phyloP scores from a whole-genome alignment of 164 flowering plant species.

The Tetrastigma voinierianum region DNA sequence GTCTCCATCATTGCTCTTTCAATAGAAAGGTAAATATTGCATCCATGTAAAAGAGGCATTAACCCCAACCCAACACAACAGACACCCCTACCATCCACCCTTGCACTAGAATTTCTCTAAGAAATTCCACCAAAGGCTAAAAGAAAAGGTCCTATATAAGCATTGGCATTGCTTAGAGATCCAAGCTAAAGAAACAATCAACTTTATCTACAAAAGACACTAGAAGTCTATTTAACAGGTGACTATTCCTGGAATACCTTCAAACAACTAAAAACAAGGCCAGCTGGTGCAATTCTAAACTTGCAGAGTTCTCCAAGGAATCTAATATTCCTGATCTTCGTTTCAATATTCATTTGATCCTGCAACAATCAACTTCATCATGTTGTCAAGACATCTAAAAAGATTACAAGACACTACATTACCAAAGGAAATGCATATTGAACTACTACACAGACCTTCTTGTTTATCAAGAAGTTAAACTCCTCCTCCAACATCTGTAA shows the following conservation, averaged over 20 bases:
- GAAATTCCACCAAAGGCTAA: neutral
- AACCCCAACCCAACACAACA: too few relatives aligned
- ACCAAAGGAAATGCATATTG: neutral
- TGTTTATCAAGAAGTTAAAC: conserved; percentile 81
- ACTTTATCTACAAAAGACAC: neutral
- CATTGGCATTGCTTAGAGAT: neutral
- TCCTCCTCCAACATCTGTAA: conserved; percentile 90
- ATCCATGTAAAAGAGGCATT: too few relatives aligned
- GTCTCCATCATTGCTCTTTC: neutral
- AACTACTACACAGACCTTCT: conserved; percentile 56
- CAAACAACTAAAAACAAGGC: conserved; percentile 80
- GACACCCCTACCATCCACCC: too few relatives aligned
- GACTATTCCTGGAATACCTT: conserved; percentile 49
- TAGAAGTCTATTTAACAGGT: neutral
- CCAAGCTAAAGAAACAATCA: neutral
- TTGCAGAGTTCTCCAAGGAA: conserved; percentile 98
- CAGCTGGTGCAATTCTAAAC: conserved; percentile 83
- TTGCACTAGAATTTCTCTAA: too few relatives aligned
- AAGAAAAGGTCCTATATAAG: neutral
- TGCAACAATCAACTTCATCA: conserved; percentile 27
- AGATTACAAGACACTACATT: neutral
- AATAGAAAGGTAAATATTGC: neutral
- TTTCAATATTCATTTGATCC: conserved; percentile 99
- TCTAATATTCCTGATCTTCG: conserved; percentile 90
- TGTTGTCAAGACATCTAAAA: neutral